These are phyloP conservation scores for Paramecium primaurelia DNA, from an alignment of 73 alveolate species.

Conservation along the genomic window DNA sequence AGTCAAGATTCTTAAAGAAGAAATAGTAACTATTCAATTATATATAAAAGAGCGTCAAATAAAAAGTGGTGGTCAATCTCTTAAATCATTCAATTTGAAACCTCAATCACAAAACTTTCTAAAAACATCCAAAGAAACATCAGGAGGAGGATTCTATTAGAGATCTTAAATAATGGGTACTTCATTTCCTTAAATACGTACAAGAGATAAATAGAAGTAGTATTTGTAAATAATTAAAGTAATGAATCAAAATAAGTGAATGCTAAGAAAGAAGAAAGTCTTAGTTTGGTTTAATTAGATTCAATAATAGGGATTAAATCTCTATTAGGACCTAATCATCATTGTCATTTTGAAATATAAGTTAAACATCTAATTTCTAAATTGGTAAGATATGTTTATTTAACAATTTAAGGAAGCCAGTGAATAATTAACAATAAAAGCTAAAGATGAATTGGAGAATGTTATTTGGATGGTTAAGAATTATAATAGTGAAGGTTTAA, in stretches of 20 bases:
- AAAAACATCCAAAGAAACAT: background rate
- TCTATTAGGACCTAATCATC: background rate
- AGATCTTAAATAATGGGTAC: conserved; percentile 42
- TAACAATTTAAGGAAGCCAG: background rate
- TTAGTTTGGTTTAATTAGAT: background rate
- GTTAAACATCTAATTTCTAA: background rate
- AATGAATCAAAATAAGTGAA: background rate
- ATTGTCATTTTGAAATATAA: background rate
- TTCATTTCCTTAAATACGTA: background rate
- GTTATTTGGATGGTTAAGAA: conserved; percentile 5
- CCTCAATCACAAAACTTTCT: background rate
- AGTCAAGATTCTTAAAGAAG: background rate
- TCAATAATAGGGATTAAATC: background rate
- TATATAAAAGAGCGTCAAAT: background rate
- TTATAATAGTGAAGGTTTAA: background rate
- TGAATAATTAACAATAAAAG: background rate
- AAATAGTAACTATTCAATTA: background rate
- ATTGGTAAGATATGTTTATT: background rate
- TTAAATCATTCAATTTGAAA: background rate
- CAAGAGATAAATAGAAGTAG: background rate
- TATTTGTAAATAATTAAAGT: too few relatives aligned
- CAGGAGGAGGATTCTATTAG: conserved; percentile 36
- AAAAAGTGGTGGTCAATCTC: background rate
- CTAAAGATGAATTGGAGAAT: background rate
- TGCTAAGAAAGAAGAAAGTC: background rate